A percentile compares a stretch with the other conserved stretches of the same genome.
These are phyloP conservation scores for Mortierella sp. DNA, from an alignment of 371 early-diverging fungal species.

Conservation along the genomic window DNA sequence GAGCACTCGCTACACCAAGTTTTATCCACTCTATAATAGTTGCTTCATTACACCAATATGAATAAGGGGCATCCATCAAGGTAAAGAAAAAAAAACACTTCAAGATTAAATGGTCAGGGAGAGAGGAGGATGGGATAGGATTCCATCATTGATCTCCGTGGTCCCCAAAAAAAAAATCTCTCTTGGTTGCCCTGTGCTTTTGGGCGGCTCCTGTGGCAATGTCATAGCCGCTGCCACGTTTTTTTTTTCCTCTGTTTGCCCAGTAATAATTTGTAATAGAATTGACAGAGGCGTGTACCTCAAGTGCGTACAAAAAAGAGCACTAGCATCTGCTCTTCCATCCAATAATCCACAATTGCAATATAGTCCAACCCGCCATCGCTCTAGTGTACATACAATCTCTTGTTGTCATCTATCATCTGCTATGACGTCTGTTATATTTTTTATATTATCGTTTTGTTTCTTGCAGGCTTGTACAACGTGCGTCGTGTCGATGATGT, in stretches of 20 bases:
- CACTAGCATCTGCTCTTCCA: neutral
- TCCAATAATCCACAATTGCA: neutral
- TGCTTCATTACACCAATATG: slow-evolving; percentile 7
- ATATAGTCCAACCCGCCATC: neutral
- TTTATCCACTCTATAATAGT: neutral
- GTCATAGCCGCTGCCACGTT: slow-evolving; percentile 7
- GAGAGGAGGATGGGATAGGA: too few species aligned
- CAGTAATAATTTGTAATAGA: slow-evolving; percentile 1
- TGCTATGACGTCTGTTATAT: neutral
- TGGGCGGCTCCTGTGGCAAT: neutral
- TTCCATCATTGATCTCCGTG: too few species aligned
- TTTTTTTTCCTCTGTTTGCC: slow-evolving; percentile 1
- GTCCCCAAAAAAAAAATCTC: neutral
- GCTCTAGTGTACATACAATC: too few species aligned
- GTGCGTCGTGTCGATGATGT: too few species aligned
- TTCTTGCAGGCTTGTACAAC: too few species aligned
- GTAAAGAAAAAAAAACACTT: slow-evolving; percentile 11
- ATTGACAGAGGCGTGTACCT: neutral
- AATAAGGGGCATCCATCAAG: slow-evolving; percentile 26
- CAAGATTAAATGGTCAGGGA: too few species aligned
- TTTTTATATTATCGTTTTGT: too few species aligned
- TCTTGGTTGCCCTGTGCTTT: slow-evolving; percentile 18
- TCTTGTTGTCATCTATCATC: too few species aligned
- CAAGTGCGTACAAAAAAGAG: too few species aligned
- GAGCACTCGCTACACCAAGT: neutral